These are phyloP conservation scores for Colletotrichum plurivorum DNA, from an alignment of 2,329 filamentous ascomycete genomes.

Conservation along the genomic window DNA sequence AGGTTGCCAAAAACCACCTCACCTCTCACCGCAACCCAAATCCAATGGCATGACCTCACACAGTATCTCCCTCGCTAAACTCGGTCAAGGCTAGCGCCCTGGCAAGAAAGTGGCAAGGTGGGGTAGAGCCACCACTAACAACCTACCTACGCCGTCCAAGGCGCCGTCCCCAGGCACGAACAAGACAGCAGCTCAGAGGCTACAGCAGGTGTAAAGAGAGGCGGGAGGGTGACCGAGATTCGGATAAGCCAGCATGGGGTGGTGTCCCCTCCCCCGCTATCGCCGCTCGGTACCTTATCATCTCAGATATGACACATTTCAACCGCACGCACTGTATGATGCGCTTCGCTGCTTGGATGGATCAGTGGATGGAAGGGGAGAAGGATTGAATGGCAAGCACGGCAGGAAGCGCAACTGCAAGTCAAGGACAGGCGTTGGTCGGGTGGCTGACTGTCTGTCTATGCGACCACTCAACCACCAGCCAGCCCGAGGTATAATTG, in stretches of 20 bases:
- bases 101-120: slow-evolving; percentile 2
- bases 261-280: slow-evolving; percentile 4
- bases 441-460: too few species aligned
- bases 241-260: background rate
- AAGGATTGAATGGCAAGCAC: background rate
- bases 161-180: too few species aligned
- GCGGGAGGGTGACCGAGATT: too few species aligned
- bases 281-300: background rate
- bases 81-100: slow-evolving; percentile 13
- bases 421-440: background rate
- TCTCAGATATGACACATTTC: slow-evolving; percentile 7
- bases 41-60: background rate
- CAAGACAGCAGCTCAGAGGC: too few species aligned
- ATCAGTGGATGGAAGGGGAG: background rate
- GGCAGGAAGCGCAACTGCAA: background rate
- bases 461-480: background rate
- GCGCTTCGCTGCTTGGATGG: too few species aligned
- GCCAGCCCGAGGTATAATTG: background rate
- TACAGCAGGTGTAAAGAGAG: too few species aligned
- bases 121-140: slow-evolving; percentile 6
- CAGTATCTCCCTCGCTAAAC: slow-evolving; percentile 11
- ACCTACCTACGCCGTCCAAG: too few species aligned
- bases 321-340: slow-evolving; percentile 11
- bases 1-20: background rate
- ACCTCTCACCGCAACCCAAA: background rate